Base-by-base conservation (phyloP, 2,329 filamentous ascomycete species). In the Pseudocercospora musae region DNA sequence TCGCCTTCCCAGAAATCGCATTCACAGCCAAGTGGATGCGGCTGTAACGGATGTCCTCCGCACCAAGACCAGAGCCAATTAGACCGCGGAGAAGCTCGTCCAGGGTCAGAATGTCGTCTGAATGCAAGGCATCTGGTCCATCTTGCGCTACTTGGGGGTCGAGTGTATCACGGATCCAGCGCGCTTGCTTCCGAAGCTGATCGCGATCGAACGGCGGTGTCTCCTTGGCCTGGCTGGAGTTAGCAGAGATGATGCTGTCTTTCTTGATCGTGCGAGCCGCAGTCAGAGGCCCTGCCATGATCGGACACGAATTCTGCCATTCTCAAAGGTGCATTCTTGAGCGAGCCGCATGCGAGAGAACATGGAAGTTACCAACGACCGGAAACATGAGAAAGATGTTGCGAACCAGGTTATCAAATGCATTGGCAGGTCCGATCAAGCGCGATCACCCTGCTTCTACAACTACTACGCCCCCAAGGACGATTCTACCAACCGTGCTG, bases 131-230 rank as follows among this genome's bases (percentile, higher is more conserved):
- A 42, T 80, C 73, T 0, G 78, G 76, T 1, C 80, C 80, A 42
- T 81, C 75, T 18, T 76, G 77, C 5, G 80, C 79, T 52, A 82
- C 74, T 46, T 76, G 69, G 3, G 77, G 73, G 57, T 82, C 80
- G 15, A 82, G 77, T 4, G 77, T 75, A 67, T 82, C 79, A 37
- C 80, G 78, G 56, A 82, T 81, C 78, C 80, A 81, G 31, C 69
- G 70, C 2, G 78, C 71, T 48, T 77, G 69, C 20, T 72, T 60
- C 40, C 72, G 76, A 49, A 82, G 75, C 21, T 71, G 69, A 5
- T 73, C 64, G 4, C 66, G 58, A 42, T 69, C 62, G 58, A 64
- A 66, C 15, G 58, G 29, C 27, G 8, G 40, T 37, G 29, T 10
- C 20, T 37, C 52, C 18, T 23, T 20, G 15, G 29, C 31, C 18